A percentile compares a stretch with the other conserved stretches of the same genome.
Conservation (phyloP, 2,329 filamentous ascomycete genomes). For the Fusarium palustre region DNA sequence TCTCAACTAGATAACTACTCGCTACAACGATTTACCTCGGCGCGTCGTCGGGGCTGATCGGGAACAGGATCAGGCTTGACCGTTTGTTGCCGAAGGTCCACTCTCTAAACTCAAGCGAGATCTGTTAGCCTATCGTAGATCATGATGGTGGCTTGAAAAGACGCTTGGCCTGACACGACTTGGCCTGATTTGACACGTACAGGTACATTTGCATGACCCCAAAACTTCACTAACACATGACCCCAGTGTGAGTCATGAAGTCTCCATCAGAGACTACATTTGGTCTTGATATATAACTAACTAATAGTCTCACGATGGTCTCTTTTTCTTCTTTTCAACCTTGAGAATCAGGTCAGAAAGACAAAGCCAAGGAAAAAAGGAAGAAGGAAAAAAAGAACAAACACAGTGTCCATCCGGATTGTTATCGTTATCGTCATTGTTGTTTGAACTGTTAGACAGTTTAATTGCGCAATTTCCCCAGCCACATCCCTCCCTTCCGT, state of each 20-base stretch:
- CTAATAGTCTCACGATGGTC: neutral
- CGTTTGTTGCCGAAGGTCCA: slow-evolving; percentile 9
- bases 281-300: slow-evolving; percentile 18
- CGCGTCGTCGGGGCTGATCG: neutral
- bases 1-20: neutral
- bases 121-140: slow-evolving; percentile 26
- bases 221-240: slow-evolving; percentile 24
- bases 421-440: slow-evolving; percentile 8
- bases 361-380: neutral
- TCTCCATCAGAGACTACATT: slow-evolving; percentile 7
- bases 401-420: neutral
- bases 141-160: slow-evolving; percentile 9
- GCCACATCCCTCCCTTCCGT: slow-evolving; percentile 7
- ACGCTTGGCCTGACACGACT: slow-evolving; percentile 1
- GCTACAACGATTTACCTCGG: slow-evolving; percentile 3
- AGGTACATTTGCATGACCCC: slow-evolving; percentile 14
- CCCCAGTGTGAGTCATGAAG: slow-evolving; percentile 21
- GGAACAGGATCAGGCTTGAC: slow-evolving; percentile 6
- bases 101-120: slow-evolving; percentile 3
- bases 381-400: neutral
- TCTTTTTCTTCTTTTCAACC: neutral
- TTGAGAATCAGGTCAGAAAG: slow-evolving; percentile 5
- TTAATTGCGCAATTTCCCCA: slow-evolving; percentile 32
- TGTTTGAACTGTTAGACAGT: slow-evolving; percentile 11
- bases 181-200: slow-evolving; percentile 21